Percentiles rank a stretch among this genome's conserved stretches.
Conservation (phyloP, 1,139 yeast species). For the Blastobotrys capitulatus region DNA sequence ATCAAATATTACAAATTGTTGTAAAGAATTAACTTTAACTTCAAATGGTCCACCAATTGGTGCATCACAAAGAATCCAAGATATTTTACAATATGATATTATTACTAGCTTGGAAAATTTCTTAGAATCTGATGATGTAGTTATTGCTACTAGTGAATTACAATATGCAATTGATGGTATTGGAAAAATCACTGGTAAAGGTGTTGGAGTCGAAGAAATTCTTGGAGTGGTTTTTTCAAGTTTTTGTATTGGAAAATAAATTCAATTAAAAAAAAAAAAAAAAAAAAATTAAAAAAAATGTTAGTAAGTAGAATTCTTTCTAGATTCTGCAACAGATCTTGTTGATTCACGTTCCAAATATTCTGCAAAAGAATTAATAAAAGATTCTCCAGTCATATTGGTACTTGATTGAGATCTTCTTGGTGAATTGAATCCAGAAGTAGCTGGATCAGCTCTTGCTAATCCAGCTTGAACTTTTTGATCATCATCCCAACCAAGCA, state of each 20-base stretch:
- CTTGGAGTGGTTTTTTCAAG: constrained; percentile 85
- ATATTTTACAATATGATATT: constrained; percentile 67
- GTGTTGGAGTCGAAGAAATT: constrained; percentile 85
- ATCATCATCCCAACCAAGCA: constrained; percentile 82
- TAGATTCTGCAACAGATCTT: neutral
- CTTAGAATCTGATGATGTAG: constrained; percentile 67
- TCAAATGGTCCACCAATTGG: constrained; percentile 34
- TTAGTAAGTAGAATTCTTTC: neutral
- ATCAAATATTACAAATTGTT: constrained; percentile 36
- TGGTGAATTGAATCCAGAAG: constrained; percentile 15
- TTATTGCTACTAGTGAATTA: constrained; percentile 74
- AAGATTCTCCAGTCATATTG: constrained; percentile 41
- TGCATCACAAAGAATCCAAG: constrained; percentile 71
- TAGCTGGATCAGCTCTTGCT: constrained; percentile 35
- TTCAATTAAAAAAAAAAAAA: neutral
- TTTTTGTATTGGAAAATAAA: constrained; percentile 86
- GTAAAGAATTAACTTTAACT: constrained; percentile 39
- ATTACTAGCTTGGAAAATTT: constrained; percentile 66
- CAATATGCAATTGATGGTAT: constrained; percentile 77
- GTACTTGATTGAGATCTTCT: constrained; percentile 17
- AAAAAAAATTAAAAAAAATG: neutral
- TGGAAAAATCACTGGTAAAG: constrained; percentile 86
- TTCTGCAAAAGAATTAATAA: constrained; percentile 86
- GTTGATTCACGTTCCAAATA: constrained; percentile 66
- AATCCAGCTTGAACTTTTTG: constrained; percentile 81